These are phyloP conservation scores for Cucurbitaria berberidis DNA, from an alignment of 2,329 filamentous ascomycete genomes.

Conservation along the genomic window DNA sequence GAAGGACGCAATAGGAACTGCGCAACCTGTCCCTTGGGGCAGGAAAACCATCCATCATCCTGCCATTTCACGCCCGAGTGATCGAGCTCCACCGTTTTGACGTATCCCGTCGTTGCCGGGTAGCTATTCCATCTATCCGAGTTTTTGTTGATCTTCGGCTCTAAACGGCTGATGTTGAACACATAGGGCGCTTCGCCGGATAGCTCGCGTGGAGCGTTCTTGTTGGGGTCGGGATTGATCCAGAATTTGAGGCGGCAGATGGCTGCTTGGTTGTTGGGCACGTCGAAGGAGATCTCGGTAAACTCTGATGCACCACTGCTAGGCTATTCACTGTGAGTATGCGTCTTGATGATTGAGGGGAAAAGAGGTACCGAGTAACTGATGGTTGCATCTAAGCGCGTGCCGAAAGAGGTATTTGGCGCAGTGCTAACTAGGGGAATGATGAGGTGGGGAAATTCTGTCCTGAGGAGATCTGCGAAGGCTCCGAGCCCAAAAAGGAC, in stretches of 20 bases:
- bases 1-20: slow-evolving; percentile 38
- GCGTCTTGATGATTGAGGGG: not conserved
- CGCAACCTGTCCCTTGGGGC: slow-evolving; percentile 28
- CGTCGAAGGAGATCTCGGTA: slow-evolving; percentile 43
- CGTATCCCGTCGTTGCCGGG: slow-evolving; percentile 19
- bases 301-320: slow-evolving; percentile 8
- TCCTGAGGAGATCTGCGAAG: slow-evolving; percentile 19
- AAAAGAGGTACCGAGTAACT: slow-evolving; percentile 19
- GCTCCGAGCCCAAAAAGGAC: slow-evolving; percentile 20
- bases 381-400: slow-evolving; percentile 29
- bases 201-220: slow-evolving; percentile 27
- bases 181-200: slow-evolving; percentile 24
- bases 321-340: slow-evolving; percentile 18
- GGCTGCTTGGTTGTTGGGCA: slow-evolving; percentile 30
- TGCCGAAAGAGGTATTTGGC: slow-evolving; percentile 30
- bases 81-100: slow-evolving; percentile 27
- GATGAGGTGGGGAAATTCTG: slow-evolving; percentile 43
- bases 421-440: slow-evolving; percentile 34
- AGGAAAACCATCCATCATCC: slow-evolving; percentile 25
- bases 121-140: slow-evolving; percentile 37
- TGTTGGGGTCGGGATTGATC: slow-evolving; percentile 25
- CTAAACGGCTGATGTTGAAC: slow-evolving; percentile 35
- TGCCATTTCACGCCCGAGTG: slow-evolving; percentile 14
- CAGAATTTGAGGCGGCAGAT: slow-evolving; percentile 36
- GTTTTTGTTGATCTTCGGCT: slow-evolving; percentile 32